Conservation (phyloP, 495 filamentous ascomycete species). For the Penicillium antarcticum region DNA sequence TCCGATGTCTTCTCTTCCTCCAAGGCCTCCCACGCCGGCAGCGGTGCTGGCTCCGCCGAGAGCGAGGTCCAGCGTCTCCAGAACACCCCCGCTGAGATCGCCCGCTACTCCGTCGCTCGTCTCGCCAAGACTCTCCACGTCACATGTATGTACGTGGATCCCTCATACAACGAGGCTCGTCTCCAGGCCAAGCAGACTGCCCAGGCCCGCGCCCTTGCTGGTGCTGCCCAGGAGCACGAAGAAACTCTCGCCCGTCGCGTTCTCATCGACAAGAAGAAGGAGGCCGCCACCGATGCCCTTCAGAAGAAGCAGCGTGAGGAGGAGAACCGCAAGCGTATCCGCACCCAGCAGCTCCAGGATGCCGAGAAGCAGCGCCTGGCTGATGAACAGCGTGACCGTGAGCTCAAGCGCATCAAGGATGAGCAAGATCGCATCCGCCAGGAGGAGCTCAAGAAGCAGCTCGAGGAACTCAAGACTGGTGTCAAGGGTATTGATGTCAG, state of each 20-base stretch:
- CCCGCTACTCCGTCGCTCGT: slow-evolving; percentile 88
- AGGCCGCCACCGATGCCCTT: slow-evolving; percentile 78
- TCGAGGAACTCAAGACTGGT: slow-evolving; percentile 90
- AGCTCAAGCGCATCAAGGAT: slow-evolving; percentile 80
- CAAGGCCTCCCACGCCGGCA: slow-evolving; percentile 86
- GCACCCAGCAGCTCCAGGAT: slow-evolving; percentile 80
- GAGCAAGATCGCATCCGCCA: slow-evolving; percentile 90
- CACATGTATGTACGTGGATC: slow-evolving; percentile 93
- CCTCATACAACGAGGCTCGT: slow-evolving; percentile 75
- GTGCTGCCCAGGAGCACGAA: slow-evolving; percentile 85
- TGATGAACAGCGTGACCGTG: slow-evolving; percentile 87
- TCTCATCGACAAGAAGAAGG: slow-evolving; percentile 94
- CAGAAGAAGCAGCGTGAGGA: slow-evolving; percentile 90
- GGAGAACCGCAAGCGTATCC: slow-evolving; percentile 75
- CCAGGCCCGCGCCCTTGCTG: slow-evolving; percentile 73
- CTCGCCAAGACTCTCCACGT: slow-evolving; percentile 87
- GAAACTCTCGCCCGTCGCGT: slow-evolving; percentile 85
- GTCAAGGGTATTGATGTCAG: slow-evolving; percentile 75
- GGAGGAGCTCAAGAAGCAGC: slow-evolving; percentile 91
- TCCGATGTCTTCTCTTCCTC: slow-evolving; percentile 97
- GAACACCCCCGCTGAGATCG: slow-evolving; percentile 96
- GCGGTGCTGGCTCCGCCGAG: slow-evolving; percentile 84
- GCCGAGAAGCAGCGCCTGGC: slow-evolving; percentile 83
- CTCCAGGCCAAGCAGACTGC: slow-evolving; percentile 76
- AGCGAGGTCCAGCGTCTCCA: slow-evolving; percentile 86